Conservation (phyloP, 768 basidiomycete genomes). For the Mycena chlorophos region DNA sequence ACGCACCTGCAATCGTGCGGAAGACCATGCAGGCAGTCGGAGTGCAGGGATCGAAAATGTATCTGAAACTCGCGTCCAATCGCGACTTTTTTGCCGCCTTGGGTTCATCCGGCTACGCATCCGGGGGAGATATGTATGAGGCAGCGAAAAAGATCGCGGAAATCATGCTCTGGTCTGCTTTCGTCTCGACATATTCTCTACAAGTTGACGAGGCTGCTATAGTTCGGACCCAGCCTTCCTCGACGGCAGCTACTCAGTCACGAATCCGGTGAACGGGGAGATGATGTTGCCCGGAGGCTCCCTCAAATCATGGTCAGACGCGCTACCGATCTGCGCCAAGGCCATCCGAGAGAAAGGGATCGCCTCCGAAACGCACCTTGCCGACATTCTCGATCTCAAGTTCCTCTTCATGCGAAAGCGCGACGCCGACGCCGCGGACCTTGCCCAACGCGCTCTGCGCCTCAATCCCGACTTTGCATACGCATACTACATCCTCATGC, state of each 20-base stretch:
- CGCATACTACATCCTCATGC: constrained; percentile 39
- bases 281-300: background rate
- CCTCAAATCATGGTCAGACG: constrained; percentile 37
- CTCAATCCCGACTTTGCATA: constrained; percentile 46
- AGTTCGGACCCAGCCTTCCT: constrained; percentile 27
- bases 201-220: constrained; percentile 39
- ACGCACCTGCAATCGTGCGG: background rate
- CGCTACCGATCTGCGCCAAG: constrained; percentile 41
- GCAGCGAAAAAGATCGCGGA: background rate
- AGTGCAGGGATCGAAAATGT: background rate
- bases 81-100: background rate
- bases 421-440: constrained; percentile 33
- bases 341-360: constrained; percentile 36
- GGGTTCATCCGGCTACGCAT: constrained; percentile 32
- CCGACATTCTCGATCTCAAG: constrained; percentile 49
- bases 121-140: constrained; percentile 4
- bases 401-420: constrained; percentile 36
- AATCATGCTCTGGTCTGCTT: background rate
- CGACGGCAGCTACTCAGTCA: constrained; percentile 8
- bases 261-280: background rate
- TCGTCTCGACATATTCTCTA: constrained; percentile 24
- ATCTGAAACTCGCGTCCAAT: background rate
- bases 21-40: background rate
- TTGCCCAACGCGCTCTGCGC: constrained; percentile 36
- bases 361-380: constrained; percentile 34